Base-by-base conservation (phyloP, 1,139 yeast genomes). In the Zygosaccharomyces pseudobailii region DNA sequence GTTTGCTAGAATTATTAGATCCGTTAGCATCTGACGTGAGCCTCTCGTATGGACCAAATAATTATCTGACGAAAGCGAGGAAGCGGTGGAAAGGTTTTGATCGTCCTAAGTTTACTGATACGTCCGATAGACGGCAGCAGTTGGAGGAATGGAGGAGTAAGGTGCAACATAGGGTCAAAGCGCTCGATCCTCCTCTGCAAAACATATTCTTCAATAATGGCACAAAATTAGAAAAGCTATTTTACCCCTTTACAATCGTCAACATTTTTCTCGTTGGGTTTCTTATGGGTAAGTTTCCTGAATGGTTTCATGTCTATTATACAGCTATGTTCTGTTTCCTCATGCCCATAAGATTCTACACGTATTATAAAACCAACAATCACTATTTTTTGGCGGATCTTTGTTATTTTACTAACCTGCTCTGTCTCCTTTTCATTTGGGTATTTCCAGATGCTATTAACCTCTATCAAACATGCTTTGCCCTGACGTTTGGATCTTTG, bases 351-450 rank as follows among this genome's bases (percentile, higher is more conserved):
- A 72, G 98, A 47, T 77, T 85, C 58, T 84, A 88, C 67, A 80
- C 95, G 0, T 92, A 87, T 67, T 85, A 84, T 69, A 86, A 86
- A 63, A 76, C 74, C 43, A 79, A 86, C 13, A 88, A 76, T 68
- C 96, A 90, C 54, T 92, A 87, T 68, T 92, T 82, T 63, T 72
- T 92, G 64, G 97, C 96, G 0, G 98, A 92, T 66, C 73, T 92
- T 55, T 92, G 98, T 68, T 92, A 92, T 66, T 92, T 85, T 66
- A 97, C 87, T 42, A 92, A 92, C 60, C 57, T 79, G 25, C 70
- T 92, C 50, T 70, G 87, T 39, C 63, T 90, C 61, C 54, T 80
- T 1, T 92, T 79, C 61, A 75, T 92, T 36, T 92, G 97, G 97
- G 72, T 80, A 5, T 80, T 83, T 54, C 97, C 98, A 0, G 62